These are phyloP conservation scores for Davidsoniella neocaledoniae DNA, from an alignment of 2,329 filamentous ascomycete genomes.

Conservation along the genomic window DNA sequence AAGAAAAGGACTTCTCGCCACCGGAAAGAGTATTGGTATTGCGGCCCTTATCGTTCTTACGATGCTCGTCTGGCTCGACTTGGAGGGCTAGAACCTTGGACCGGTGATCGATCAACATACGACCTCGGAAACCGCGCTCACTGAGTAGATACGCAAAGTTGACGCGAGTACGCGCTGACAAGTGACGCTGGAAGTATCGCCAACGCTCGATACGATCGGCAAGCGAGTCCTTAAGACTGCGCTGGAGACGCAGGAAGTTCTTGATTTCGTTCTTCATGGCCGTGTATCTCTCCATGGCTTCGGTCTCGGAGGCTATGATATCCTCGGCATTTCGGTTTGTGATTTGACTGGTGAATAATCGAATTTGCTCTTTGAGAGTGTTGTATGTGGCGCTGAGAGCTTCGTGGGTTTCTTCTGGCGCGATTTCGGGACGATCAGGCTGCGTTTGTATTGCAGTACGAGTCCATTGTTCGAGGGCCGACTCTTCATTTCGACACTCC, in stretches of 20 bases:
- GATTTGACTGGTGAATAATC: too few species aligned
- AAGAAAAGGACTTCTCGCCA: conserved; percentile 95
- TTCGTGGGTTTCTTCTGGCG: conserved; percentile 41
- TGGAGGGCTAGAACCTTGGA: conserved; percentile 60
- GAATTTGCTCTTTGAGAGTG: conserved; percentile 23
- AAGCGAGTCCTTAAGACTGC: conserved; percentile 41
- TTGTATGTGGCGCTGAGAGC: conserved; percentile 38
- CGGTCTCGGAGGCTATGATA: conserved; percentile 16
- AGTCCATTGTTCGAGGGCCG: neutral
- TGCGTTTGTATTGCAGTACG: conserved; percentile 24
- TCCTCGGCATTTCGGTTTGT: too few species aligned
- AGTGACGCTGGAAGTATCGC: conserved; percentile 64
- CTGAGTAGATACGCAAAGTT: conserved; percentile 80
- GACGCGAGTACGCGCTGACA: conserved; percentile 69
- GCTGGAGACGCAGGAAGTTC: conserved; percentile 26
- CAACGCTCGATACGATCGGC: conserved; percentile 56
- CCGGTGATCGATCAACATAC: conserved; percentile 61
- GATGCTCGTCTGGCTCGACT: conserved; percentile 56
- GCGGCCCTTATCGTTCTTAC: conserved; percentile 50
- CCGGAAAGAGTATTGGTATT: conserved; percentile 87
- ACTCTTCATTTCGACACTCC: conserved; percentile 20
- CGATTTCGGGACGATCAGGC: conserved; percentile 3
- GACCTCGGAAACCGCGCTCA: conserved; percentile 76
- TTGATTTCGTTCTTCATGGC: conserved; percentile 24
- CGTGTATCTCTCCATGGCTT: conserved; percentile 25